Percentiles rank a stretch among this genome's conserved stretches.
Evolutionary conservation across 2,329 filamentous ascomycete genomes (phyloP).

Genomic region (Fusarium luffae): DNA sequence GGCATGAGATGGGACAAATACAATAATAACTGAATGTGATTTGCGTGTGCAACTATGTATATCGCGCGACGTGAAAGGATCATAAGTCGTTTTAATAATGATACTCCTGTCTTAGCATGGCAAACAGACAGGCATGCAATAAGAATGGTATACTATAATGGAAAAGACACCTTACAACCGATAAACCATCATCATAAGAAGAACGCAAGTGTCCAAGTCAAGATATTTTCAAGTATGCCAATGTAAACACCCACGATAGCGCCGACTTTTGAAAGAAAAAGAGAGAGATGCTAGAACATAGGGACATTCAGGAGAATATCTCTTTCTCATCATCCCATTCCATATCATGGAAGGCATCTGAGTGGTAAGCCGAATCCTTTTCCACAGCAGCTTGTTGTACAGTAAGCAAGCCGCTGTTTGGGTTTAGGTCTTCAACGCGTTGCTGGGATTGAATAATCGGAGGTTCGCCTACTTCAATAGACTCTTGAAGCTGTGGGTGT

Average conservation of each 20-base stretch:
- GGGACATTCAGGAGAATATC: conserved; percentile 9
- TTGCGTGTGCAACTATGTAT: background rate
- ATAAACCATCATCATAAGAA: background rate
- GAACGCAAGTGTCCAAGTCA: background rate
- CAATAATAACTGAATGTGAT: background rate
- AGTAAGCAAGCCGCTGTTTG: background rate
- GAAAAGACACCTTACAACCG: background rate
- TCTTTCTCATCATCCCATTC: conserved; percentile 1
- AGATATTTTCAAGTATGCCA: background rate
- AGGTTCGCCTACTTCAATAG: background rate
- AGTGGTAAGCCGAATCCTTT: conserved; percentile 25
- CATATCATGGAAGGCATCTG: background rate
- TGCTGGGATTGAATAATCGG: conserved; percentile 6
- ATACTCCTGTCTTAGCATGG: background rate
- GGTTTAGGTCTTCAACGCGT: background rate
- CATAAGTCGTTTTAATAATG: background rate
- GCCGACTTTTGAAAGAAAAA: background rate
- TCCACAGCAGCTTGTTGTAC: conserved; percentile 10
- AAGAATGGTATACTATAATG: background rate
- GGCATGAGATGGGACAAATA: background rate
- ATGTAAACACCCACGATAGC: background rate
- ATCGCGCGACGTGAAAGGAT: background rate
- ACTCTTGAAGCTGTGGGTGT: conserved; percentile 12
- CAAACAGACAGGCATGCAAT: background rate
- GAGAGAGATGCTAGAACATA: background rate